phyloP scores from a whole-genome alignment of 371 early-diverging fungal species.

The Syncephalastrum contaminatum region DNA sequence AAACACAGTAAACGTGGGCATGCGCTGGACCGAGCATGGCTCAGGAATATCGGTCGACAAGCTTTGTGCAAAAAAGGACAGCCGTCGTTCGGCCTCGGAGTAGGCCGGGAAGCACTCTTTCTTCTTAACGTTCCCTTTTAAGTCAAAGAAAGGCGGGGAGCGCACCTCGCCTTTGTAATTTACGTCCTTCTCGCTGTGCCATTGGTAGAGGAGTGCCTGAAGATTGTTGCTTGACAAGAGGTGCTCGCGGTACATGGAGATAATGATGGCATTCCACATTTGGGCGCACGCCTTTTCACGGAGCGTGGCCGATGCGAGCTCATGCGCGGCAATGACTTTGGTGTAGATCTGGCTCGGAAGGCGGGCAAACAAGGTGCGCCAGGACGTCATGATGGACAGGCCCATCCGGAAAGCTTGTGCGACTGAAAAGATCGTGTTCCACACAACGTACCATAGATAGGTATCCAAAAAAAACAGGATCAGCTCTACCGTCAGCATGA shows the following conservation, averaged over 20 bases:
- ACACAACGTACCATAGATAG: slow-evolving; percentile 90
- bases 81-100: slow-evolving; percentile 82
- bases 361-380: slow-evolving; percentile 79
- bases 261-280: slow-evolving; percentile 88
- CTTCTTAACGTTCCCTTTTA: slow-evolving; percentile 54
- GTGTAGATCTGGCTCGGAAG: slow-evolving; percentile 78
- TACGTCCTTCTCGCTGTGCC: slow-evolving; percentile 16
- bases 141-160: slow-evolving; percentile 82
- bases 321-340: slow-evolving; percentile 68
- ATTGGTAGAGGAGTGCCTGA: slow-evolving; percentile 73
- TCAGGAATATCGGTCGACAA: slow-evolving; percentile 78
- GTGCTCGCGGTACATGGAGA: slow-evolving; percentile 87
- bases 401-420: slow-evolving; percentile 77
- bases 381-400: slow-evolving; percentile 83
- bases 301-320: slow-evolving; percentile 64
- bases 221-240: slow-evolving; percentile 75
- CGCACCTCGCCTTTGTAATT: slow-evolving; percentile 29
- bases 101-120: slow-evolving; percentile 71
- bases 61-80: slow-evolving; percentile 88
- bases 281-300: slow-evolving; percentile 81
- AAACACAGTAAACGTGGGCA: slow-evolving; percentile 90
- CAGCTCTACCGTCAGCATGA: slow-evolving; percentile 75
- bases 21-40: slow-evolving; percentile 76
- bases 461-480: slow-evolving; percentile 87
- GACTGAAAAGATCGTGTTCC: slow-evolving; percentile 81